phyloP scores from a whole-genome alignment of 139 green algal genomes.

The Chlorella sp. region DNA sequence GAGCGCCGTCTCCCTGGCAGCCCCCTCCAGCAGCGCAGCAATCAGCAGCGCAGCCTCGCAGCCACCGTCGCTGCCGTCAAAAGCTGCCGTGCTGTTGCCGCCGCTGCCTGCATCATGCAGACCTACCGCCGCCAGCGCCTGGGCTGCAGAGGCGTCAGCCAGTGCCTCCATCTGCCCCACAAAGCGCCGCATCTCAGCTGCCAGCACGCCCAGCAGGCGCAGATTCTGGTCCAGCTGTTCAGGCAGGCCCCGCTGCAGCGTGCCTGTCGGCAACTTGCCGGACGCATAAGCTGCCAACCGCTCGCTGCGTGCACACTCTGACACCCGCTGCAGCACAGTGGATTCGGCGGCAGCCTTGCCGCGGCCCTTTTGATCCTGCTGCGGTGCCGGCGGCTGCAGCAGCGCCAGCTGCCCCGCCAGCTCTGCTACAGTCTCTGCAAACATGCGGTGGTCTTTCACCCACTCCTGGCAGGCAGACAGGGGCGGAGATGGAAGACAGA shows the following conservation, averaged over 20 bases:
- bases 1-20: not conserved
- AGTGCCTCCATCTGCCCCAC: not conserved
- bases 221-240: conserved; percentile 39
- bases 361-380: not conserved
- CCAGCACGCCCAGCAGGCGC: conserved; percentile 30
- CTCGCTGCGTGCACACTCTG: not conserved
- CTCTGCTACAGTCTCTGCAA: conserved; percentile 29
- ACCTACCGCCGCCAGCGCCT: not conserved
- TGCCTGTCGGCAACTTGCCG: not conserved
- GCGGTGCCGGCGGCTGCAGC: not conserved
- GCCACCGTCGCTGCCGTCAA: not conserved
- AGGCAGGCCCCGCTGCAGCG: conserved; percentile 11
- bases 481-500: too few species aligned
- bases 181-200: conserved; percentile 25
- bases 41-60: conserved; percentile 9
- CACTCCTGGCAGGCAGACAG: conserved; percentile 22
- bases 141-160: not conserved
- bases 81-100: not conserved
- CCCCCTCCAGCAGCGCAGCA: not conserved
- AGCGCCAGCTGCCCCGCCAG: conserved; percentile 33
- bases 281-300: conserved; percentile 6
- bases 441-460: conserved; percentile 8
- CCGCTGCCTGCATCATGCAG: not conserved
- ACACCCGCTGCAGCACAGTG: conserved; percentile 2
- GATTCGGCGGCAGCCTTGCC: not conserved